phyloP scores from a whole-genome alignment of 1,139 yeast genomes.

The Candida gigantensis region DNA sequence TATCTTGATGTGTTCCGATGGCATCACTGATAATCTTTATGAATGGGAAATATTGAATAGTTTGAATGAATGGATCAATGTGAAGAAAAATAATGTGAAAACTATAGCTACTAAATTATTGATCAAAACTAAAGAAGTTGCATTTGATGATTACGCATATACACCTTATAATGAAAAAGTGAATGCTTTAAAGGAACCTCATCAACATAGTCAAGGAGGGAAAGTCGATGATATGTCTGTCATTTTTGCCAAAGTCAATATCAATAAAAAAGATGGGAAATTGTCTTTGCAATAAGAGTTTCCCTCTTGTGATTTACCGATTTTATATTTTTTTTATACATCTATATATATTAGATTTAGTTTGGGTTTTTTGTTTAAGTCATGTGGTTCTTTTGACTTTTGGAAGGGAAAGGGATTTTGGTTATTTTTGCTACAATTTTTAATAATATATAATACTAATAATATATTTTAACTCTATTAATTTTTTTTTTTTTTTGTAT shows the following conservation, averaged over 20 bases:
- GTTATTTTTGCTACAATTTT: not conserved
- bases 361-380: too few relatives aligned
- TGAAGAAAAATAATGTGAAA: conserved; percentile 32
- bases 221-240: conserved; percentile 58
- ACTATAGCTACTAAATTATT: conserved; percentile 43
- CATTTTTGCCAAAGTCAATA: conserved; percentile 46
- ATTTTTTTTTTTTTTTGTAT: not conserved
- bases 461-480: not conserved
- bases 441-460: conserved; percentile 5
- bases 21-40: conserved; percentile 55
- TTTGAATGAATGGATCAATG: conserved; percentile 32
- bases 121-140: conserved; percentile 49
- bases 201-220: conserved; percentile 49
- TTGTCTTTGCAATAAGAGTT: conserved; percentile 1
- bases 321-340: not conserved
- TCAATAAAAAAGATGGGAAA: conserved; percentile 10
- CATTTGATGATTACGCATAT: conserved; percentile 55
- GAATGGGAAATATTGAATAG: conserved; percentile 46
- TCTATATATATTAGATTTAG: too few relatives aligned
- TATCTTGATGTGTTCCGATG: conserved; percentile 53
- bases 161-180: conserved; percentile 58
- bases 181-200: conserved; percentile 40
- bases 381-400: not conserved
- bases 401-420: not conserved
- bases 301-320: not conserved